These are phyloP conservation scores for Mangifera indica DNA, from an alignment of 345 rosid species.

Conservation along the genomic window DNA sequence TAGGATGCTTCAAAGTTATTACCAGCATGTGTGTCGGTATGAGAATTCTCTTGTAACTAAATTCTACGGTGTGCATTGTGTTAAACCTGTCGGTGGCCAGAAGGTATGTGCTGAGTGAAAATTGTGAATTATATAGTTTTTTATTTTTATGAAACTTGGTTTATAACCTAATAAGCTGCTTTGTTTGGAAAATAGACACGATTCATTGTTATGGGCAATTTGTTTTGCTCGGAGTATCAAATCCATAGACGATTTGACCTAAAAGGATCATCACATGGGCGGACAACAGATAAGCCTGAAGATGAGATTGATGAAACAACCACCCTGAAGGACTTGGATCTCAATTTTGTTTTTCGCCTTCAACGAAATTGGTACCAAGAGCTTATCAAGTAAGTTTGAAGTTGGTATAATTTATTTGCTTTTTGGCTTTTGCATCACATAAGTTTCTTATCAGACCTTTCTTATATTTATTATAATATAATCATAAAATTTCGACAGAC, in stretches of 20 bases:
- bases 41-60: slow-evolving; percentile 87
- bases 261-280: slow-evolving; percentile 97
- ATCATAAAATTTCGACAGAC: slow-evolving; percentile 43
- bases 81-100: slow-evolving; percentile 90
- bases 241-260: slow-evolving; percentile 94
- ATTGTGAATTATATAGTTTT: background rate
- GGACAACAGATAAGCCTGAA: slow-evolving; percentile 75
- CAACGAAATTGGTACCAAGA: slow-evolving; percentile 83
- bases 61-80: slow-evolving; percentile 95
- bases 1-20: slow-evolving; percentile 89
- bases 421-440: background rate
- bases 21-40: slow-evolving; percentile 61
- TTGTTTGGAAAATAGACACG: slow-evolving; percentile 61
- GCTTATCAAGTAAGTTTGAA: slow-evolving; percentile 63
- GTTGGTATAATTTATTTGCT: background rate
- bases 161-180: slow-evolving; percentile 23
- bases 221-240: slow-evolving; percentile 92
- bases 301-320: slow-evolving; percentile 97
- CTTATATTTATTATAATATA: slow-evolving; percentile 4
- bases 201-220: slow-evolving; percentile 93
- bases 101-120: slow-evolving; percentile 51
- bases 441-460: background rate
- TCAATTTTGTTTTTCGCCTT: slow-evolving; percentile 80
- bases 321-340: slow-evolving; percentile 92
- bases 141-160: slow-evolving; percentile 13